These are phyloP conservation scores for Catunica adiposa DNA, from an alignment of 2,329 filamentous ascomycete species.

Conservation along the genomic window DNA sequence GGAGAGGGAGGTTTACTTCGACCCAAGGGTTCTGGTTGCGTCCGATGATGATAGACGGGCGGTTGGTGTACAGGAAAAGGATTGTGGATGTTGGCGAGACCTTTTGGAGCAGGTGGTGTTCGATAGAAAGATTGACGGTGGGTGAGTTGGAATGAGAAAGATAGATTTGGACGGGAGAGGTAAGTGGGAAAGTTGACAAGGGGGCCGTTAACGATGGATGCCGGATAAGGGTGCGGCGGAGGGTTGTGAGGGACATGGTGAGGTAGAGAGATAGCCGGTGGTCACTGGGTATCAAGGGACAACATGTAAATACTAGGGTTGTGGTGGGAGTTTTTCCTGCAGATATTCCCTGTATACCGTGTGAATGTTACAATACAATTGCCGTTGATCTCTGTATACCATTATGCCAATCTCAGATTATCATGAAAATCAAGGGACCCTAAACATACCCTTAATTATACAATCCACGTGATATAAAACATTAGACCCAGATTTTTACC, in stretches of 20 bases:
- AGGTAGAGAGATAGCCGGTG: too few species aligned
- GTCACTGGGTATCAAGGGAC: too few species aligned
- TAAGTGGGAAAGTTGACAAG: conserved; percentile 13
- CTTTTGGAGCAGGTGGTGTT: conserved; percentile 72
- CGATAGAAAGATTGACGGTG: conserved; percentile 81
- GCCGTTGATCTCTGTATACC: too few species aligned
- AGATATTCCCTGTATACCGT: neutral
- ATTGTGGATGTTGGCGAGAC: conserved; percentile 56
- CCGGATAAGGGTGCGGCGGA: neutral
- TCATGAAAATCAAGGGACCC: too few species aligned
- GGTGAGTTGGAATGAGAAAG: conserved; percentile 54
- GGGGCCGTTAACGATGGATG: neutral
- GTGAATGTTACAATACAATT: too few species aligned
- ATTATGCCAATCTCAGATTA: too few species aligned
- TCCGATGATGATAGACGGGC: conserved; percentile 76
- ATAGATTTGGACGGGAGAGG: conserved; percentile 49
- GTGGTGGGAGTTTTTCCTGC: neutral
- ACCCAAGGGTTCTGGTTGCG: conserved; percentile 97
- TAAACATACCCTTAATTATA: too few species aligned
- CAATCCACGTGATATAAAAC: neutral
- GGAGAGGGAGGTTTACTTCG: conserved; percentile 58
- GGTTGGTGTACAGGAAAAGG: conserved; percentile 77
- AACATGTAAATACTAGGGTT: neutral
- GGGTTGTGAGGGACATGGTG: neutral
- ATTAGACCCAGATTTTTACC: too few species aligned